Evolutionary conservation across 73 alveolate genomes (phyloP).

Genomic region (Tetrahymena thermophila): DNA sequence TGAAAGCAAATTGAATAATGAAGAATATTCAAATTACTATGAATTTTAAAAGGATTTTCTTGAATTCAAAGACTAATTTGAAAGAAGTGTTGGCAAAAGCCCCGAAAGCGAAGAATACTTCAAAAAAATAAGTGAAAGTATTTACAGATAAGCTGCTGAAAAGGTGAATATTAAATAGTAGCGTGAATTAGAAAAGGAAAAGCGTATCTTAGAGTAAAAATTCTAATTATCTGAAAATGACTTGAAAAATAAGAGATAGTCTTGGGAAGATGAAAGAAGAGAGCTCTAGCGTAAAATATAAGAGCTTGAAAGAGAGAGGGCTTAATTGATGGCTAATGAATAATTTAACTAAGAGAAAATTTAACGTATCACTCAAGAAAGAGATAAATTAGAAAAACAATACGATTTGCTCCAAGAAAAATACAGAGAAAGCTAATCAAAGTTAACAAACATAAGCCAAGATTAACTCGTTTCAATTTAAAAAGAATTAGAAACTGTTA

Average conservation of each 20-base stretch:
- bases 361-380: neutral
- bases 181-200: conserved; percentile 3
- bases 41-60: conserved; percentile 27
- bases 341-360: neutral
- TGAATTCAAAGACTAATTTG: conserved; percentile 27
- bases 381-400: neutral
- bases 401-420: neutral
- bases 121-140: conserved; percentile 23
- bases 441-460: neutral
- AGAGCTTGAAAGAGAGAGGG: conserved; percentile 9
- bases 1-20: conserved; percentile 26
- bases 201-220: conserved; percentile 7
- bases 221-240: conserved; percentile 10
- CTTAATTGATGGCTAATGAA: neutral
- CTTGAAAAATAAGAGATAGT: neutral
- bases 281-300: neutral
- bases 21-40: conserved; percentile 28
- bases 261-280: neutral
- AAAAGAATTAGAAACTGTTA: neutral
- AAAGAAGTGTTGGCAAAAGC: conserved; percentile 26
- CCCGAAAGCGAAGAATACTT: conserved; percentile 3
- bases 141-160: conserved; percentile 35
- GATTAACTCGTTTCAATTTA: neutral
- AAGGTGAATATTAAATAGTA: neutral
- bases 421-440: neutral